A percentile compares a stretch with the other conserved stretches of the same genome.
Conservation (phyloP, 208 protist genomes). For the Trypanosoma vivax region DNA sequence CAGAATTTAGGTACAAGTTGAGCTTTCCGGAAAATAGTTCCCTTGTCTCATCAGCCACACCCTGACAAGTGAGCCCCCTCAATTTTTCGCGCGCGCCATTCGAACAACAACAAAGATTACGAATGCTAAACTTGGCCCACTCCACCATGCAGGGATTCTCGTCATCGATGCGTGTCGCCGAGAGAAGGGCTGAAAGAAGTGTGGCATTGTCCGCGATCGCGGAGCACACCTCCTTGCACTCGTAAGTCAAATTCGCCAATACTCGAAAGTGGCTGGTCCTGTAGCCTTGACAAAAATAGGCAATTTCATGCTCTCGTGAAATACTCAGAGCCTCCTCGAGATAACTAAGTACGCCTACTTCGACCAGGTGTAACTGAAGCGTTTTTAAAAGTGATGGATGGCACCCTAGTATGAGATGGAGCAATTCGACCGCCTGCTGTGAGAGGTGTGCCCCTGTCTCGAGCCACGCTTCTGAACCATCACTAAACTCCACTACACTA, state of each 20-base stretch:
- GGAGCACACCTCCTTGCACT: slow-evolving; percentile 31
- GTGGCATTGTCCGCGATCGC: slow-evolving; percentile 30
- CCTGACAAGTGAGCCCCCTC: slow-evolving; percentile 33
- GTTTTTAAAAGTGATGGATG: slow-evolving; percentile 27
- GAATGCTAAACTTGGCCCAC: slow-evolving; percentile 84
- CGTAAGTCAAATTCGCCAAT: slow-evolving; percentile 60
- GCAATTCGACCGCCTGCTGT: slow-evolving; percentile 41
- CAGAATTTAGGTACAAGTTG: slow-evolving; percentile 27
- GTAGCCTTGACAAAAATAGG: slow-evolving; percentile 72
- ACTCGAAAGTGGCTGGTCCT: slow-evolving; percentile 68
- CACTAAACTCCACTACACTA: slow-evolving; percentile 77
- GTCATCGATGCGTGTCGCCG: slow-evolving; percentile 71
- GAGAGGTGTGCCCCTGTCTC: slow-evolving; percentile 62
- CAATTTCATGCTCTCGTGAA: slow-evolving; percentile 61
- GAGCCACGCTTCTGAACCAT: slow-evolving; percentile 67
- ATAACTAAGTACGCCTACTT: slow-evolving; percentile 44
- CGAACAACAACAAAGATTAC: slow-evolving; percentile 71
- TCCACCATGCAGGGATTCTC: slow-evolving; percentile 87
- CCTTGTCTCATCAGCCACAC: slow-evolving; percentile 44
- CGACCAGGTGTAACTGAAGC: slow-evolving; percentile 60
- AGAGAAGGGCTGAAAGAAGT: slow-evolving; percentile 53
- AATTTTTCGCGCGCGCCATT: slow-evolving; percentile 51
- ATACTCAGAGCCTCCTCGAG: slow-evolving; percentile 52
- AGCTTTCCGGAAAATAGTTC: slow-evolving; percentile 34
- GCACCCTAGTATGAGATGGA: slow-evolving; percentile 45